These are phyloP conservation scores for Paxillus rubicundulus DNA, from an alignment of 768 basidiomycete genomes.

Conservation along the genomic window DNA sequence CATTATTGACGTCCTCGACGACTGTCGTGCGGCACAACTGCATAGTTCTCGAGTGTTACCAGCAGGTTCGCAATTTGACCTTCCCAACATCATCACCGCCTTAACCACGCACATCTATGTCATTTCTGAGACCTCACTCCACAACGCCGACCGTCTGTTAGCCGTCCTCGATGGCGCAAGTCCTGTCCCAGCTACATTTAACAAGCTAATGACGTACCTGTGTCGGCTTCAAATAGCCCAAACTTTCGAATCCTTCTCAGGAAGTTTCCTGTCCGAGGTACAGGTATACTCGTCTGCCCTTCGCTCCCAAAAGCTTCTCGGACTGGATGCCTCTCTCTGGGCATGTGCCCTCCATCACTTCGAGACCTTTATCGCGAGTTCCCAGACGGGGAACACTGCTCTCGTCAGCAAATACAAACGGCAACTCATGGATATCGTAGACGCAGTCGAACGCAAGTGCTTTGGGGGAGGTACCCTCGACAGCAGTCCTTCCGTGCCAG, in stretches of 20 bases:
- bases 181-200: constrained; percentile 33
- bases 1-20: constrained; percentile 25
- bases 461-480: constrained; percentile 30
- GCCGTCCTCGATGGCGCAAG: constrained; percentile 24
- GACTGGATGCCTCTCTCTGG: constrained; percentile 52
- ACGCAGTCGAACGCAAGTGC: constrained; percentile 50
- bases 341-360: constrained; percentile 47
- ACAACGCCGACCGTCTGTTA: constrained; percentile 14
- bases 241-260: constrained; percentile 11
- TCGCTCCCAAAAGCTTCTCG: constrained; percentile 33
- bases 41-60: constrained; percentile 14
- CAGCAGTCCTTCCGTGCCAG: constrained; percentile 16
- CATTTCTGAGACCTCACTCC: constrained; percentile 7
- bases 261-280: constrained; percentile 25
- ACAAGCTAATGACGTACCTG: constrained; percentile 24
- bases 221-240: constrained; percentile 12
- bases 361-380: constrained; percentile 32
- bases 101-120: constrained; percentile 22
- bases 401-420: constrained; percentile 36
- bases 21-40: constrained; percentile 19
- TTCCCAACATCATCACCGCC: constrained; percentile 24
- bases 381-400: constrained; percentile 19
- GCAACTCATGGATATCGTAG: constrained; percentile 44
- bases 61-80: constrained; percentile 9
- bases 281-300: constrained; percentile 31